A percentile compares a stretch with the other conserved stretches of the same genome.
phyloP scores from a whole-genome alignment of 2,329 filamentous ascomycete genomes.

The Corinectria fuckeliana region DNA sequence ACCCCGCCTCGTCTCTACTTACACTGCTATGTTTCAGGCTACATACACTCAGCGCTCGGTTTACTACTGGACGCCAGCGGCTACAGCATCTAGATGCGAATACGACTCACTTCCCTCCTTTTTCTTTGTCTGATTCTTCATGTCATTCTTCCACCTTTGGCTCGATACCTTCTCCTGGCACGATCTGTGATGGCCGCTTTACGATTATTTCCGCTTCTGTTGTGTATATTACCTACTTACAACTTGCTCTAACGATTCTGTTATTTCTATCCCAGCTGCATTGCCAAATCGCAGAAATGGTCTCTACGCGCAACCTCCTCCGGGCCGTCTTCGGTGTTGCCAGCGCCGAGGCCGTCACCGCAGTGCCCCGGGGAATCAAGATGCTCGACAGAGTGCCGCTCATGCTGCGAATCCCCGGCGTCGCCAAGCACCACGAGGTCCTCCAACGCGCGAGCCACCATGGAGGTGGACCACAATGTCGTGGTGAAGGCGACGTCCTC shows the following conservation, averaged over 20 bases:
- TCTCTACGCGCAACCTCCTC: constrained; percentile 40
- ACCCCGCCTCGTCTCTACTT: background rate
- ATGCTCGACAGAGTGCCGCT: constrained; percentile 11
- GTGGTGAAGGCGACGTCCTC: constrained; percentile 48
- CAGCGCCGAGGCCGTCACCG: constrained; percentile 40
- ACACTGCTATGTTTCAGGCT: background rate
- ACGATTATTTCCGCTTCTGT: background rate
- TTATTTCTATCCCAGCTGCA: background rate
- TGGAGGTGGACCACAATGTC: constrained; percentile 48
- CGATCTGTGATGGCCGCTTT: constrained; percentile 16
- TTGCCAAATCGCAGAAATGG: constrained; percentile 37
- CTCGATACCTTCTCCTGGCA: background rate
- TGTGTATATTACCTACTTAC: background rate
- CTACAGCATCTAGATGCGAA: too few relatives aligned
- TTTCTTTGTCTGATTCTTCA: background rate
- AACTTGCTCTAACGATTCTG: background rate
- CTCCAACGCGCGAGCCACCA: constrained; percentile 49
- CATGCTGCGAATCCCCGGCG: constrained; percentile 46
- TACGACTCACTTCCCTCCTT: background rate
- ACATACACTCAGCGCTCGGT: background rate
- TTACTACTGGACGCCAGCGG: constrained; percentile 1
- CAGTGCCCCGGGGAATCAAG: constrained; percentile 41
- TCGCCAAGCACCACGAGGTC: constrained; percentile 53
- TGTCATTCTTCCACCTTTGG: background rate
- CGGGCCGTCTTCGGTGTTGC: constrained; percentile 41